These are phyloP conservation scores for Ophiostoma sp. DNA, from an alignment of 2,329 filamentous ascomycete species.

Conservation along the genomic window DNA sequence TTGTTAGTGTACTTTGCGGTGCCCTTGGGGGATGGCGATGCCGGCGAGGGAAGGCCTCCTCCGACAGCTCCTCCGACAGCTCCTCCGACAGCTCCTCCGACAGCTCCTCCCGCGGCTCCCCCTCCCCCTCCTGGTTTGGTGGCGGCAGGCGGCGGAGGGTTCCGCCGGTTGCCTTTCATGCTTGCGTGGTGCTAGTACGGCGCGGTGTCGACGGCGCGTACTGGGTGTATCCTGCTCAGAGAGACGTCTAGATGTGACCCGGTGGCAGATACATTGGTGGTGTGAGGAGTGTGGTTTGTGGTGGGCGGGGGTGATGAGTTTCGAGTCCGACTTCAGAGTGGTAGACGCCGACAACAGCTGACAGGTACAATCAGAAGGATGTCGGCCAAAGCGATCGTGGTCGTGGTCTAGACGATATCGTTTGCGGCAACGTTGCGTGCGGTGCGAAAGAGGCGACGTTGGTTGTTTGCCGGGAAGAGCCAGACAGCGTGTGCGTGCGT, in stretches of 20 bases:
- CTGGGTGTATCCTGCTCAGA: background rate
- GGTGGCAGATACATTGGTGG: conserved; percentile 20
- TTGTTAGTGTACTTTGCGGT: conserved; percentile 62
- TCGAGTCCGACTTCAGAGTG: no score
- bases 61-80: conserved; percentile 21
- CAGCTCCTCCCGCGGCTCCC: background rate
- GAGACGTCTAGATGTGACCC: conserved; percentile 3
- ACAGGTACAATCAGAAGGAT: background rate
- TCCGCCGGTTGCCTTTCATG: conserved; percentile 36
- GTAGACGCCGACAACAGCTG: background rate
- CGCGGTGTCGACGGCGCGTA: background rate
- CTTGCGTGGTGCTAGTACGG: conserved; percentile 14
- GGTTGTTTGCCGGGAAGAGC: background rate
- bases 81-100: conserved; percentile 4
- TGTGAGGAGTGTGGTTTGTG: background rate
- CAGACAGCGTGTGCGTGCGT: background rate
- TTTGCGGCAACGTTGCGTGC: background rate
- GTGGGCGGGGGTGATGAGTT: background rate
- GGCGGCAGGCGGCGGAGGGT: conserved; percentile 28
- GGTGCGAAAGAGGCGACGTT: background rate
- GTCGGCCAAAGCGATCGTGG: background rate
- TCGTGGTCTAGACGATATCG: background rate
- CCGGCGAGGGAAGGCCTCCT: conserved; percentile 31
- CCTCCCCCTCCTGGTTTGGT: background rate
- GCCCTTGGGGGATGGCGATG: conserved; percentile 47